Evolutionary conservation across 306 rosid species (phyloP).

Genomic region (Vigna unguiculata): DNA sequence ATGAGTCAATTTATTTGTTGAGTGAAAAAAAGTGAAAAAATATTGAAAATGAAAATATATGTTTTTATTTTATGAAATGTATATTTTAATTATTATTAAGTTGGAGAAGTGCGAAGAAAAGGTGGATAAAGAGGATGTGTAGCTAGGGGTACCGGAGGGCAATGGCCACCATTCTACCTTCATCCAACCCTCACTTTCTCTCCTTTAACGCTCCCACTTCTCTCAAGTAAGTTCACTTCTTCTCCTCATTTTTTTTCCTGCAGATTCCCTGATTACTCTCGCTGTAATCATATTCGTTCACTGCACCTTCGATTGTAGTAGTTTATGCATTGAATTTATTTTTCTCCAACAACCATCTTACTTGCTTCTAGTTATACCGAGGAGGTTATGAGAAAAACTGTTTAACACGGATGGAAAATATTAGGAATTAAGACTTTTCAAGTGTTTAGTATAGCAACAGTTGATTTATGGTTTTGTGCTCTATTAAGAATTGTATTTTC

Average conservation of each 20-base stretch:
- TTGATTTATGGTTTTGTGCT: background rate
- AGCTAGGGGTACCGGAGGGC: background rate
- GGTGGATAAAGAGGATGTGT: slow-evolving; percentile 31
- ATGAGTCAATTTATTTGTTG: too few relatives aligned
- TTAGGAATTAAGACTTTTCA: background rate
- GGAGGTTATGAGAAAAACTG: background rate
- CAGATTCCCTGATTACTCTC: background rate
- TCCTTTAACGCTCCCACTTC: slow-evolving; percentile 19
- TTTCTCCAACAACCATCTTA: background rate
- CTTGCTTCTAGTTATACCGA: background rate
- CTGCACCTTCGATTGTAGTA: slow-evolving; percentile 5
- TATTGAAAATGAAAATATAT: too few relatives aligned
- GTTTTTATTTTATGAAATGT: too few relatives aligned
- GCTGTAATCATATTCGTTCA: background rate
- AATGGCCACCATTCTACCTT: slow-evolving; percentile 60
- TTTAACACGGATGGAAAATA: background rate
- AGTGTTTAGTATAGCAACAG: background rate
- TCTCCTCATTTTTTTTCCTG: background rate
- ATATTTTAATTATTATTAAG: background rate
- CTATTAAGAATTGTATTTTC: background rate
- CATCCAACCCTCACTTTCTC: slow-evolving; percentile 41
- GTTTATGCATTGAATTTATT: background rate
- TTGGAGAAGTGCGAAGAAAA: too few relatives aligned
- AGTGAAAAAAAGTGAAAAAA: too few relatives aligned
- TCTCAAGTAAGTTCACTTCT: slow-evolving; percentile 38